These are phyloP conservation scores for Teratosphaeria zuluensis DNA, from an alignment of 2,329 filamentous ascomycete species.

Conservation along the genomic window DNA sequence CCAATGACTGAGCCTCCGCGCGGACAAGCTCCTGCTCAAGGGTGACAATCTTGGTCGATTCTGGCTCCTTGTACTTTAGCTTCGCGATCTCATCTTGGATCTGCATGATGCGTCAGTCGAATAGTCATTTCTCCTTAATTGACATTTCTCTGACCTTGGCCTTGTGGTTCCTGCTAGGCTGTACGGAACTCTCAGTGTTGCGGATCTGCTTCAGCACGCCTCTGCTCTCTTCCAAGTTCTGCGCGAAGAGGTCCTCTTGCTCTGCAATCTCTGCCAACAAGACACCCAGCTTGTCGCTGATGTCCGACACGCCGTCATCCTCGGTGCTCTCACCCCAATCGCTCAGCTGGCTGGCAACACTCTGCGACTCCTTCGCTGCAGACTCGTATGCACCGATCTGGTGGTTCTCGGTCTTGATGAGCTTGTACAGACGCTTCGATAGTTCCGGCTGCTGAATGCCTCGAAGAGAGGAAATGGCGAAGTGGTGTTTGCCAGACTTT, in stretches of 20 bases:
- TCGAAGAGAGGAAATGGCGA: conserved; percentile 78
- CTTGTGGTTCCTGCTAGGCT: conserved; percentile 82
- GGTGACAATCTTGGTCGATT: conserved; percentile 67
- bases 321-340: conserved; percentile 92
- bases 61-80: conserved; percentile 85
- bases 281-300: conserved; percentile 93
- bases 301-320: conserved; percentile 77
- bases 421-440: conserved; percentile 74
- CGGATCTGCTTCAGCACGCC: conserved; percentile 79
- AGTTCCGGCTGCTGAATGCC: conserved; percentile 79
- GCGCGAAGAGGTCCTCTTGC: conserved; percentile 81
- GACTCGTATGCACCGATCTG: conserved; percentile 75
- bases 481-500: conserved; percentile 52
- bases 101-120: conserved; percentile 21
- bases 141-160: conserved; percentile 45
- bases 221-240: conserved; percentile 77
- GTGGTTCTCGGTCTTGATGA: conserved; percentile 93
- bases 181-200: conserved; percentile 90
- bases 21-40: conserved; percentile 94
- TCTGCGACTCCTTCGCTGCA: conserved; percentile 72
- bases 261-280: conserved; percentile 86
- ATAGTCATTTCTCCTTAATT: not conserved
- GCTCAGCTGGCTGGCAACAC: conserved; percentile 81
- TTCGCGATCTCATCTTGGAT: conserved; percentile 86
- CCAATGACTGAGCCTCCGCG: conserved; percentile 89